These are phyloP conservation scores for Paecilomyces sp. DNA, from an alignment of 2,329 filamentous ascomycete genomes.

Conservation along the genomic window DNA sequence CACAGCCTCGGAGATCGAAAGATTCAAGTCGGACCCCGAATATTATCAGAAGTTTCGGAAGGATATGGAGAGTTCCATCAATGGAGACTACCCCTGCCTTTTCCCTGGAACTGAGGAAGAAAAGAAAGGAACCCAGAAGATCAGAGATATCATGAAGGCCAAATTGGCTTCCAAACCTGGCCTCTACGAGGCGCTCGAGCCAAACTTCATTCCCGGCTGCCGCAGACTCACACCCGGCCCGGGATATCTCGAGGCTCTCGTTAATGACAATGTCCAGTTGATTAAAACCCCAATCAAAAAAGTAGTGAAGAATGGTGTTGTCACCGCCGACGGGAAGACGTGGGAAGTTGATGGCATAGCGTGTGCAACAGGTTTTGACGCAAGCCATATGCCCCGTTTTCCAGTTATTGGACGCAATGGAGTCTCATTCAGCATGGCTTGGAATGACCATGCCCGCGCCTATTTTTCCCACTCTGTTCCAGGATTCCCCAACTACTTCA, in stretches of 20 bases:
- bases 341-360: slow-evolving; percentile 17
- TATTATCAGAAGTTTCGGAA: not conserved
- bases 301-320: slow-evolving; percentile 12
- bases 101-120: not conserved
- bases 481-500: not conserved
- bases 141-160: not conserved
- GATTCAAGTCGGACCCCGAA: not conserved
- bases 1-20: not conserved
- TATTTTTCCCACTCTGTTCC: not conserved
- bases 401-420: not conserved
- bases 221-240: slow-evolving; percentile 32
- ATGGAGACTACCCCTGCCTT: not conserved
- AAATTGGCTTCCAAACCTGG: not conserved
- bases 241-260: slow-evolving; percentile 24
- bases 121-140: not conserved
- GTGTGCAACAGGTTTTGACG: slow-evolving; percentile 32
- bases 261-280: slow-evolving; percentile 14
- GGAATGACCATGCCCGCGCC: not conserved
- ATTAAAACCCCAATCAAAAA: slow-evolving; percentile 9
- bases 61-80: not conserved
- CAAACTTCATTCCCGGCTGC: slow-evolving; percentile 29
- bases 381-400: not conserved
- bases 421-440: not conserved
- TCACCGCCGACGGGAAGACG: slow-evolving; percentile 11
- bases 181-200: slow-evolving; percentile 14